Evolutionary conservation across 176 grass and related monocot species (phyloP).

Genomic region (Zea mays): Zm-B73-REFERENCE-NAM-5.0 NC_050097.1:29908501-29909000

Average conservation of each 20-base stretch:
- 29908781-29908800: slow-evolving; percentile 75
- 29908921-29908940: slow-evolving; percentile 96
- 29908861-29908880: slow-evolving; percentile 85
- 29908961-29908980: not conserved
- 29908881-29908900: slow-evolving; percentile 88
- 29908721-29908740: not conserved
- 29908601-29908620: not conserved
- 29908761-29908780: slow-evolving; percentile 93
- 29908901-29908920: slow-evolving; percentile 93
- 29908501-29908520: not conserved
- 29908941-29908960: slow-evolving; percentile 60
- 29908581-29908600: not conserved
- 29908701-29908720: not conserved
- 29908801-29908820: slow-evolving; percentile 44
- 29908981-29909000: not conserved
- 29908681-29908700: not conserved
- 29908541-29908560: not conserved
- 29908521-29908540: not conserved
- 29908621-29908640: not conserved
- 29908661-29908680: not conserved
- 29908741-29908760: slow-evolving; percentile 66
- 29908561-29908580: slow-evolving; percentile 27
- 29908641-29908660: not conserved
- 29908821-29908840: slow-evolving; percentile 29
- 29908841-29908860: slow-evolving; percentile 60